Conservation (phyloP, 345 rosid genomes). For the Corchorus olitorius region DNA sequence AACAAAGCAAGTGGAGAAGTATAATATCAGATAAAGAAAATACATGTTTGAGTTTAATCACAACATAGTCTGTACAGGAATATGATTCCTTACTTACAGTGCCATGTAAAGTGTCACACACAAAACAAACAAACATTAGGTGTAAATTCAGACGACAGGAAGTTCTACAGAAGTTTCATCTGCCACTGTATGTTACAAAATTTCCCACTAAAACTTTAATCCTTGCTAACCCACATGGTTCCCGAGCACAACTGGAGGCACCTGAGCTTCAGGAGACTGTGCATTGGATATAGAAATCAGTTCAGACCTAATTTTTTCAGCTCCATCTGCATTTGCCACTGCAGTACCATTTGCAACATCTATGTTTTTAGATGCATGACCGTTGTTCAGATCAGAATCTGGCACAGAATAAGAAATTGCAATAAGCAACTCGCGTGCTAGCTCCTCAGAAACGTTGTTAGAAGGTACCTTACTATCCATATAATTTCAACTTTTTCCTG, state of each 20-base stretch:
- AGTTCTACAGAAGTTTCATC: neutral
- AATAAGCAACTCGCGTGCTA: slow-evolving; percentile 15
- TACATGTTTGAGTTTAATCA: neutral
- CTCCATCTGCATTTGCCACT: slow-evolving; percentile 5
- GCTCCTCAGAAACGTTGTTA: neutral
- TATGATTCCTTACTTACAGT: slow-evolving; percentile 5
- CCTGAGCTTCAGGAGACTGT: neutral
- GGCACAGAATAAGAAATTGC: slow-evolving; percentile 18
- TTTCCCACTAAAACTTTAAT: neutral
- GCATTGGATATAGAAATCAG: slow-evolving; percentile 14
- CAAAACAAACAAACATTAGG: slow-evolving; percentile 13
- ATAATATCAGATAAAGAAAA: neutral
- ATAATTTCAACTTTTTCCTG: slow-evolving; percentile 18
- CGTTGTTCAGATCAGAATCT: neutral
- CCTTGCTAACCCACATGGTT: slow-evolving; percentile 6
- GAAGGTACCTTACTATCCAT: slow-evolving; percentile 15
- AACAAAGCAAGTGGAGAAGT: neutral
- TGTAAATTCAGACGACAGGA: neutral
- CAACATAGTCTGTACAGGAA: neutral
- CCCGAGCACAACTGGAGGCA: neutral
- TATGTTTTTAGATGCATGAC: neutral
- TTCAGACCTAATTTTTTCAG: slow-evolving; percentile 19
- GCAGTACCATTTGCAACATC: neutral
- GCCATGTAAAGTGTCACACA: neutral
- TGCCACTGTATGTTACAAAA: neutral